A percentile compares a stretch with the other conserved stretches of the same genome.
Conservation (phyloP, 192 early-diverging fungal genomes). For the Mortierella antarctica region DNA sequence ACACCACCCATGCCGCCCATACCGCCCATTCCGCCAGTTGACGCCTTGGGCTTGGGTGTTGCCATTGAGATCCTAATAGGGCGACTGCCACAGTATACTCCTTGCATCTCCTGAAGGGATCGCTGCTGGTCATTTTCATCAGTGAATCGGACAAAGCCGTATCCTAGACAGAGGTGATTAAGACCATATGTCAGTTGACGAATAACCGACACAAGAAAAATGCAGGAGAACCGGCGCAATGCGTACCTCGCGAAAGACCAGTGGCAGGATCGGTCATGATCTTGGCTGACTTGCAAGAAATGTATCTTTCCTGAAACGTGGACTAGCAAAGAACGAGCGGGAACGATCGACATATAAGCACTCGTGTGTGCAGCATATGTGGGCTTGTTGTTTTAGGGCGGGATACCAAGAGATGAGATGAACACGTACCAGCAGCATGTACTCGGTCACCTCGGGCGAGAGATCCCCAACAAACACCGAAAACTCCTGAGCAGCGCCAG, state of each 20-base stretch:
- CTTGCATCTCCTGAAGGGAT: slow-evolving; percentile 92
- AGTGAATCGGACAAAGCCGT: slow-evolving; percentile 94
- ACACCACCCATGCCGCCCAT: slow-evolving; percentile 56
- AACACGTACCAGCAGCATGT: slow-evolving; percentile 73
- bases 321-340: slow-evolving; percentile 6
- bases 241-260: slow-evolving; percentile 59
- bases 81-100: slow-evolving; percentile 82
- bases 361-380: slow-evolving; percentile 9
- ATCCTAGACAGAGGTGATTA: slow-evolving; percentile 60
- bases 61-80: slow-evolving; percentile 91
- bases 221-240: neutral
- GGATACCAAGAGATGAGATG: neutral
- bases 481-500: slow-evolving; percentile 80
- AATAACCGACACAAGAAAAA: neutral
- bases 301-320: slow-evolving; percentile 67
- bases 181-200: neutral
- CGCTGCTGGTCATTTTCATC: slow-evolving; percentile 91
- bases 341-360: neutral
- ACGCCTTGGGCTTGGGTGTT: slow-evolving; percentile 82
- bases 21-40: slow-evolving; percentile 9
- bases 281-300: slow-evolving; percentile 90
- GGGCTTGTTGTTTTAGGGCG: neutral
- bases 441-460: slow-evolving; percentile 89
- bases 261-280: slow-evolving; percentile 92
- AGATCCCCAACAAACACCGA: slow-evolving; percentile 98